Percentiles rank a stretch among this genome's conserved stretches.
Conservation (phyloP, 768 basidiomycete species). For the Sporobolomyces phaffii region DNA sequence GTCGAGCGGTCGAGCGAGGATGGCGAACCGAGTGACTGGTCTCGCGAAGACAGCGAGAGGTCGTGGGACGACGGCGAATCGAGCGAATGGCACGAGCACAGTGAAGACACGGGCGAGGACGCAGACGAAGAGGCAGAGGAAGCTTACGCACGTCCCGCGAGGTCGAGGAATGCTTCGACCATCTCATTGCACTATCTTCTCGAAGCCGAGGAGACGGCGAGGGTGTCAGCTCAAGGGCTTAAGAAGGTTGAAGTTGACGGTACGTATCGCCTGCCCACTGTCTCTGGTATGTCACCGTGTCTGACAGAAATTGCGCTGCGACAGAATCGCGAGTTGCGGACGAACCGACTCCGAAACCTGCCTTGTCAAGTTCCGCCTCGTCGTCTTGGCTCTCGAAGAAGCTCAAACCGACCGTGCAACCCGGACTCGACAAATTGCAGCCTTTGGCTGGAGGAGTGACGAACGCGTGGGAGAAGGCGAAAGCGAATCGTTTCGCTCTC, state of each 20-base stretch:
- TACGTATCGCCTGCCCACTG: not conserved
- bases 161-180: constrained; percentile 30
- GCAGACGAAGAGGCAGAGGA: not conserved
- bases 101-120: constrained; percentile 1
- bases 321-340: too few relatives aligned
- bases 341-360: not conserved
- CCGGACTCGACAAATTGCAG: constrained; percentile 25
- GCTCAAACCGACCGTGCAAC: constrained; percentile 23
- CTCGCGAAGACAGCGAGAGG: not conserved
- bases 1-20: not conserved
- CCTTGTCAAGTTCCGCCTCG: not conserved
- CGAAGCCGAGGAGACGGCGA: constrained; percentile 21
- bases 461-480: constrained; percentile 31
- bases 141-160: not conserved
- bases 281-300: not conserved
- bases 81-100: constrained; percentile 20
- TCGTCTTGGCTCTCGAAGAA: constrained; percentile 30
- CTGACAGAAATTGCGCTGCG: too few relatives aligned
- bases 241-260: not conserved
- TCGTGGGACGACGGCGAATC: constrained; percentile 16
- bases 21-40: not conserved
- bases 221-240: not conserved
- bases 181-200: constrained; percentile 32
- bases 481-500: constrained; percentile 21
- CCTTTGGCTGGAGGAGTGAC: constrained; percentile 10